Evolutionary conservation across 805 yeast genomes (phyloP).

Genomic region (Monosporozyma yasuniensis): DNA sequence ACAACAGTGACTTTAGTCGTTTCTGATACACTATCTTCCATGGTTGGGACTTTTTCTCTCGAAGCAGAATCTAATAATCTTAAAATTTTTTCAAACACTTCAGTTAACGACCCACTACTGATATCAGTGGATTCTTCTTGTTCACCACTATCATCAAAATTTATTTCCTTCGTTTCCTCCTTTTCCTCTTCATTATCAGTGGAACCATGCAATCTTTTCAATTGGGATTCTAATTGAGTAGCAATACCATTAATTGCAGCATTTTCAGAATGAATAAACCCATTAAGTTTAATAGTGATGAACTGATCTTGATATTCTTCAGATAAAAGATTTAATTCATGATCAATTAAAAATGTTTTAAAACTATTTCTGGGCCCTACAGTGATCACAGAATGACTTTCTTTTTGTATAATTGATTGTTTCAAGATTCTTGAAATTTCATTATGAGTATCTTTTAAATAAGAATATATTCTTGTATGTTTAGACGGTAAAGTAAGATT

Average conservation of each 20-base stretch:
- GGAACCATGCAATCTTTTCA: slow-evolving; percentile 27
- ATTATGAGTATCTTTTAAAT: slow-evolving; percentile 17
- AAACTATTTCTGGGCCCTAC: slow-evolving; percentile 79
- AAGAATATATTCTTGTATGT: slow-evolving; percentile 14
- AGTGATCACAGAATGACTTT: slow-evolving; percentile 72
- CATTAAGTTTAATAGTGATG: slow-evolving; percentile 57
- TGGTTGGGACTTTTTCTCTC: slow-evolving; percentile 1
- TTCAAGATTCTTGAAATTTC: slow-evolving; percentile 53
- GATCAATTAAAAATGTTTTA: slow-evolving; percentile 54
- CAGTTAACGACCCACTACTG: slow-evolving; percentile 46
- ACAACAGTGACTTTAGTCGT: slow-evolving; percentile 47
- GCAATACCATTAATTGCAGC: slow-evolving; percentile 82
- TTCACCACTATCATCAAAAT: not conserved
- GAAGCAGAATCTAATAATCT: slow-evolving; percentile 37
- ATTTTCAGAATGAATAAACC: slow-evolving; percentile 62
- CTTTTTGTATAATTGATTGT: slow-evolving; percentile 55
- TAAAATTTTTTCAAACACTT: slow-evolving; percentile 52
- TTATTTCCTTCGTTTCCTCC: slow-evolving; percentile 3
- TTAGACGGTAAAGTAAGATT: slow-evolving; percentile 16
- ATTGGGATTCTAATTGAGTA: slow-evolving; percentile 56
- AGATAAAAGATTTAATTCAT: slow-evolving; percentile 42
- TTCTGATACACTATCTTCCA: slow-evolving; percentile 17
- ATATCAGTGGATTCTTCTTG: slow-evolving; percentile 17
- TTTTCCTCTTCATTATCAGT: slow-evolving; percentile 1
- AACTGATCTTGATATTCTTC: slow-evolving; percentile 40